Conservation (phyloP, 176 grass and related monocot species). For the Dactylis glomerata region DNA sequence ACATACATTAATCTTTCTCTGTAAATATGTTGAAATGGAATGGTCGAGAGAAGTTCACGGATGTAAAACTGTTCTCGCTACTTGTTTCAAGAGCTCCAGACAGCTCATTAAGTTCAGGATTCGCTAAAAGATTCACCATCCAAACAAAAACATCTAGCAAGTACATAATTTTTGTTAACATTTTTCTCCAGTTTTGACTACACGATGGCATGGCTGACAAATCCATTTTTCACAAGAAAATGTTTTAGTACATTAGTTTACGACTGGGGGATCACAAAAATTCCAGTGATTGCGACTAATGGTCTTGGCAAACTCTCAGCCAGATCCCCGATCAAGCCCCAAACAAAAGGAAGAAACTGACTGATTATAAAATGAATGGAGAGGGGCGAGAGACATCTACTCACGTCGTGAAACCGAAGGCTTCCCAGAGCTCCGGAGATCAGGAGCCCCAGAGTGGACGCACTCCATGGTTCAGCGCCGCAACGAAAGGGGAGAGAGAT, state of each 20-base stretch:
- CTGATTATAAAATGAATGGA: not conserved
- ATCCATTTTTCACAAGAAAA: not conserved
- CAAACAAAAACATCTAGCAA: too few species aligned
- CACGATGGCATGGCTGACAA: not conserved
- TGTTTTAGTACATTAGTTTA: not conserved
- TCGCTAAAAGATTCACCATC: too few species aligned
- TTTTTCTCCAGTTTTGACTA: too few species aligned
- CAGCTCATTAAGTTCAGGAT: too few species aligned
- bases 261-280: not conserved
- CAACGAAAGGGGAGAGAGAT: too few species aligned
- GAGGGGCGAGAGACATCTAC: not conserved
- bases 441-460: conserved; percentile 23
- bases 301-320: not conserved
- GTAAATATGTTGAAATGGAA: too few species aligned
- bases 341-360: not conserved
- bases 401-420: conserved; percentile 24
- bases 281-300: not conserved
- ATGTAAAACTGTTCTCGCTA: too few species aligned
- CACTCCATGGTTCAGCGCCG: conserved; percentile 55
- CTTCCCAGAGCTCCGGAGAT: not conserved
- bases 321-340: not conserved
- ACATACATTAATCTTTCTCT: too few species aligned
- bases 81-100: too few species aligned
- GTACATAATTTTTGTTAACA: too few species aligned
- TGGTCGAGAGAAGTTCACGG: too few species aligned